Conservation (phyloP, 1,284 basidiomycete genomes). For the Trametes hirsuta region DNA sequence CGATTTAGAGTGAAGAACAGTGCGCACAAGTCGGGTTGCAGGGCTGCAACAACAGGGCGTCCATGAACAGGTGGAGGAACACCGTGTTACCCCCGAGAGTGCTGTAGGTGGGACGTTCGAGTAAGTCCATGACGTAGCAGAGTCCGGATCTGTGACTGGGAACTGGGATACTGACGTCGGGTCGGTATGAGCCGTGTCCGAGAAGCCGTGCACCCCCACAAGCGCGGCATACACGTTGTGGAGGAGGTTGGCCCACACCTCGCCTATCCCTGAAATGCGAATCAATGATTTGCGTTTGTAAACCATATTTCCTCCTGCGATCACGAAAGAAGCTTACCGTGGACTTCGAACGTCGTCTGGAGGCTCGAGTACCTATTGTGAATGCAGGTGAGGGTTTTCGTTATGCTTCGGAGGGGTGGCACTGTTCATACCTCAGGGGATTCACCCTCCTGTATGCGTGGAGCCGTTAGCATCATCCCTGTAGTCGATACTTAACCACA, state of each 20-base stretch:
- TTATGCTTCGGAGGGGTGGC: background rate
- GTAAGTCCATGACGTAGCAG: background rate
- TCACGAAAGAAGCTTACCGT: slow-evolving; percentile 30
- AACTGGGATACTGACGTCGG: slow-evolving; percentile 9
- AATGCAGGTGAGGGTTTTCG: background rate
- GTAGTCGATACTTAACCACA: background rate
- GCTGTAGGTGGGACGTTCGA: slow-evolving; percentile 1
- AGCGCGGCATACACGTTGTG: slow-evolving; percentile 55
- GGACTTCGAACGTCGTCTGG: slow-evolving; percentile 40
- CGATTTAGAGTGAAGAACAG: background rate
- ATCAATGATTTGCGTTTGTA: background rate
- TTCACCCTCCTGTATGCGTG: slow-evolving; percentile 8
- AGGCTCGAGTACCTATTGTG: slow-evolving; percentile 33
- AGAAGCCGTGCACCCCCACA: slow-evolving; percentile 47
- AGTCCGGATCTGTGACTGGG: background rate
- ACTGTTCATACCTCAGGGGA: slow-evolving; percentile 23
- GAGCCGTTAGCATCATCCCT: background rate
- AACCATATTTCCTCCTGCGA: no score
- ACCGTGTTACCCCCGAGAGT: slow-evolving; percentile 49
- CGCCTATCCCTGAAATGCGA: slow-evolving; percentile 42
- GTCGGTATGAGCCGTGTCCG: slow-evolving; percentile 40
- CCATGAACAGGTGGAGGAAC: slow-evolving; percentile 53
- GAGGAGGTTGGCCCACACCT: slow-evolving; percentile 57
- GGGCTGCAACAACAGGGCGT: slow-evolving; percentile 51
- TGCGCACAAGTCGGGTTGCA: slow-evolving; percentile 49